Conservation (phyloP, 495 filamentous ascomycete species). For the Penicillium robsamsonii region DNA sequence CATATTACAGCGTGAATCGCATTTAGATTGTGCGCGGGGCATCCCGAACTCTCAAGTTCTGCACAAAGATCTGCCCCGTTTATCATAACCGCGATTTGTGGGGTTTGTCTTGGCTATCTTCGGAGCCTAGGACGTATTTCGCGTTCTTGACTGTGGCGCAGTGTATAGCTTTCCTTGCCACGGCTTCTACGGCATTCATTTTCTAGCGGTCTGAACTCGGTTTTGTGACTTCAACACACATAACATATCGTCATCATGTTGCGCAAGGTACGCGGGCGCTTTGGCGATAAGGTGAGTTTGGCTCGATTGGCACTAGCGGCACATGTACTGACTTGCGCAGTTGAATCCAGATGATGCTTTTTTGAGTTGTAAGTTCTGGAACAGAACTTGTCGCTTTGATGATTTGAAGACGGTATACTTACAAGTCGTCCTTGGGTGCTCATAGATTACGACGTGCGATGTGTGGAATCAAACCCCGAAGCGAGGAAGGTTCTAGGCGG, state of each 20-base stretch:
- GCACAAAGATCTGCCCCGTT: conserved; percentile 5
- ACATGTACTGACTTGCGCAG: conserved; percentile 34
- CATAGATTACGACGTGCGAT: conserved; percentile 66
- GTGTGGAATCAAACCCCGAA: conserved; percentile 41
- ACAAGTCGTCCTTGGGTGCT: conserved; percentile 12
- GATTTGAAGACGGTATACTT: conserved; percentile 8
- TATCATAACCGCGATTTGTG: conserved; percentile 3
- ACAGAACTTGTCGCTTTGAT: neutral
- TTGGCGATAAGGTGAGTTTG: conserved; percentile 43
- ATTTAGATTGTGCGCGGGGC: neutral
- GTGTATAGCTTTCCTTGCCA: conserved; percentile 2
- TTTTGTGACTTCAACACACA: neutral
- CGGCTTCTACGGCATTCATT: neutral
- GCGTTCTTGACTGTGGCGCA: conserved; percentile 6
- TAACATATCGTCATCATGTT: conserved; percentile 31
- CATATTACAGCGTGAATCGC: neutral
- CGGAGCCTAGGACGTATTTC: neutral
- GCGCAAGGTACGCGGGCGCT: conserved; percentile 44
- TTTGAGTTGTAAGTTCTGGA: conserved; percentile 60
- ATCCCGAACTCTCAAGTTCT: neutral
- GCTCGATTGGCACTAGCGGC: neutral
- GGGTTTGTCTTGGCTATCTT: conserved; percentile 6
- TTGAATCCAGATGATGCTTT: conserved; percentile 69
- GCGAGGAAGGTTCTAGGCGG: neutral
- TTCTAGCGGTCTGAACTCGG: neutral